Percentiles rank a stretch among this genome's conserved stretches.
Evolutionary conservation across 352 stramenopile species (phyloP).

Genomic region (Hyphochytrium catenoides): DNA sequence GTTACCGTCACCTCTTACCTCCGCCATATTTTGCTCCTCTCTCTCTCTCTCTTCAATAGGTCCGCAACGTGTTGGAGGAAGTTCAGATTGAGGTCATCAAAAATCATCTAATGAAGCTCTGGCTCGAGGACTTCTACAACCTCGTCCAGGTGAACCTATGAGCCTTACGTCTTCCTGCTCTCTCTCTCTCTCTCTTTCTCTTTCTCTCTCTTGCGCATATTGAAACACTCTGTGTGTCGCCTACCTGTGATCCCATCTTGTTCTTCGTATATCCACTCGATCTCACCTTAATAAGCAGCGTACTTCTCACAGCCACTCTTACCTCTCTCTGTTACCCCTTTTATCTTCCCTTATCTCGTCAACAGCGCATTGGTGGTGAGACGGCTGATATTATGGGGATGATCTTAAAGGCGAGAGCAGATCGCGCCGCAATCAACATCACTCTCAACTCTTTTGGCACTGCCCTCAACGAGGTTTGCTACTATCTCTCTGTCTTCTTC

Average conservation of each 20-base stretch:
- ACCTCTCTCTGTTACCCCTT: too few species aligned
- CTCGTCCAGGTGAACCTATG: slow-evolving; percentile 53
- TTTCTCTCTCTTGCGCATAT: too few species aligned
- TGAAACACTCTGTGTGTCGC: too few species aligned
- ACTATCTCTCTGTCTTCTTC: too few species aligned
- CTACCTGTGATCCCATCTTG: too few species aligned
- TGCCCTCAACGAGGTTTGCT: slow-evolving; percentile 42
- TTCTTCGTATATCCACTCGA: too few species aligned
- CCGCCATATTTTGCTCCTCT: not conserved
- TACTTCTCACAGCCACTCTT: too few species aligned
- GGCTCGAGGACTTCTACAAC: slow-evolving; percentile 76
- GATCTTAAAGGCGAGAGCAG: slow-evolving; percentile 75
- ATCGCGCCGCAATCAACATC: slow-evolving; percentile 98
- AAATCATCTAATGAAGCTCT: slow-evolving; percentile 96
- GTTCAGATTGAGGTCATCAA: slow-evolving; percentile 99
- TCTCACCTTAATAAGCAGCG: too few species aligned
- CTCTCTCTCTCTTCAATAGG: slow-evolving; percentile 12
- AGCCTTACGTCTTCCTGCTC: too few species aligned
- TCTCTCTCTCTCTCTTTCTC: too few species aligned
- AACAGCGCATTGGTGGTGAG: slow-evolving; percentile 78
- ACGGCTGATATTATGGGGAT: slow-evolving; percentile 93
- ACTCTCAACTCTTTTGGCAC: slow-evolving; percentile 96
- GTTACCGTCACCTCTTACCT: too few species aligned
- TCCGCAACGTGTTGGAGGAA: slow-evolving; percentile 92
- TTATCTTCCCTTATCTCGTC: not conserved